Evolutionary conservation across 108 stramenopile genomes (phyloP), one percentile per base, ranked within the genome.

Genomic region (Skeletonema tropicum): DNA sequence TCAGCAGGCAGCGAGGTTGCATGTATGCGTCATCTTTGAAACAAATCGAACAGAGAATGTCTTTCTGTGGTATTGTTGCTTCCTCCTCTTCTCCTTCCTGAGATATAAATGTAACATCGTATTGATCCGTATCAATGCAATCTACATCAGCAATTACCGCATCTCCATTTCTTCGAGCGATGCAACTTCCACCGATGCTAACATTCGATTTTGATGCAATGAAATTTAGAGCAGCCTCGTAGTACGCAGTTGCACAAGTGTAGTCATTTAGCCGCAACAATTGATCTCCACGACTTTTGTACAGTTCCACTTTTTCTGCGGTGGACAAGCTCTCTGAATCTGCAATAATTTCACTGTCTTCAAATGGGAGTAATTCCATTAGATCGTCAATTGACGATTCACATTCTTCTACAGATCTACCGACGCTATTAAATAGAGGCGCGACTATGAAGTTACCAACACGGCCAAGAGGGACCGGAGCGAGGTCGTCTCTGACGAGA

Each of bases 71-170:
- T 25, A 62, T 79, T 15, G 32, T 57, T 73, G 57, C 23, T 55
- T 85, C 71, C n/a, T 69, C 66, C 82, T 70, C 26, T 48, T 42
- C 14, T 49, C 80, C 59, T 52, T 71, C 30, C 33, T 60, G 60
- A 36, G 74, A 60, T 21, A 78, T 29, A 45, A 74, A 73, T 14
- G 83, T 83, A 17, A 92, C 82, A 57, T 85, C 85, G 57, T 64
- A 73, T 35, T 62, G 61, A 32, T 83, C 64, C 8, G 71, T 68
- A 21, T 90, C 87, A 31, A 86, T 45, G 33, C 83, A 89, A 69
- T 91, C 88, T 17, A 89, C 74, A 60, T 91, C 90, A 10, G 85
- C 88, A 15, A 89, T 66, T n/a, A 82, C 75, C 8, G 75, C 64
- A 73, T 73, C 83, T 11, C 87, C 90, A 25, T 79, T 69, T 39